These are phyloP conservation scores for Eucalyptus pauciflora DNA, from an alignment of 345 rosid species.

Conservation along the genomic window DNA sequence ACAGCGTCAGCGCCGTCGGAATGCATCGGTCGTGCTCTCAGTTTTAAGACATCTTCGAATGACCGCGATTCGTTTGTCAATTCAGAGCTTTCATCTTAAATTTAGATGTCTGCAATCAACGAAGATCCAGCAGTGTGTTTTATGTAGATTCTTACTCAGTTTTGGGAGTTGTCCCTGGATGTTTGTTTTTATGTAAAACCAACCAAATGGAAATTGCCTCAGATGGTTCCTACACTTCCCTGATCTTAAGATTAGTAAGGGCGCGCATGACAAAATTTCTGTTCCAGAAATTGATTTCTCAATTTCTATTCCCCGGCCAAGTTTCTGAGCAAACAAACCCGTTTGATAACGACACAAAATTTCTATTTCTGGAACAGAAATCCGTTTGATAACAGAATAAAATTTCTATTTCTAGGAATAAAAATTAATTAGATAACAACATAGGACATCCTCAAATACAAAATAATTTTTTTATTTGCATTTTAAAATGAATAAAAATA, in stretches of 20 bases:
- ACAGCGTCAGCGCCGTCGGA: conserved; percentile 29
- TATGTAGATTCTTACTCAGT: neutral
- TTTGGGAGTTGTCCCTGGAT: neutral
- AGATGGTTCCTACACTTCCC: neutral
- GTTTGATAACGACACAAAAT: too few species aligned
- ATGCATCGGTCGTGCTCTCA: conserved; percentile 32
- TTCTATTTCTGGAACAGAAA: too few species aligned
- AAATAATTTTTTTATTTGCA: too few species aligned
- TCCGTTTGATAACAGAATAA: too few species aligned
- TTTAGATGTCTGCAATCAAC: neutral
- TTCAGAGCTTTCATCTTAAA: neutral
- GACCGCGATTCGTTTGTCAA: neutral
- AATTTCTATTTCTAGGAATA: too few species aligned
- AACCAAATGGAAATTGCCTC: neutral
- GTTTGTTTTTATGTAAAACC: neutral
- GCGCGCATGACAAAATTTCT: too few species aligned
- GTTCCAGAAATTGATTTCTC: too few species aligned
- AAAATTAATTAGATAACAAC: too few species aligned
- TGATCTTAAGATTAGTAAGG: neutral
- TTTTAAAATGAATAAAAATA: too few species aligned
- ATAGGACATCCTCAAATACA: too few species aligned
- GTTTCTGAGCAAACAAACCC: too few species aligned
- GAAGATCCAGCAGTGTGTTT: neutral
- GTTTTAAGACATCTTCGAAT: neutral
- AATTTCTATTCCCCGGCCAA: too few species aligned